phyloP scores from a whole-genome alignment of 495 filamentous ascomycete genomes.

The Pyronema domesticum region DNA sequence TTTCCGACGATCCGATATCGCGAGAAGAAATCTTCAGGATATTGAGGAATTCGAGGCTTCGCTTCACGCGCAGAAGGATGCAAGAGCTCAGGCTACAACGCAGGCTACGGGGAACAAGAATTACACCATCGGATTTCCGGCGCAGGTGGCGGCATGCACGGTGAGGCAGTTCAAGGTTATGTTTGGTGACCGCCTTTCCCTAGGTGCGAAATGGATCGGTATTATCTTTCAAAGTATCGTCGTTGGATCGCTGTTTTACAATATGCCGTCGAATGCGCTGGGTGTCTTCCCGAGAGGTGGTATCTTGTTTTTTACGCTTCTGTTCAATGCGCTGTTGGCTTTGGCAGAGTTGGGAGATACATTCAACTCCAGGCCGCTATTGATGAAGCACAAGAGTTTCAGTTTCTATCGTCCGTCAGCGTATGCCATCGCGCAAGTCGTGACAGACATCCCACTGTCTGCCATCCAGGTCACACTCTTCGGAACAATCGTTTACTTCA shows the following conservation, averaged over 20 bases:
- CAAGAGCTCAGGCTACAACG: slow-evolving; percentile 31
- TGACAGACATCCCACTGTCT: slow-evolving; percentile 57
- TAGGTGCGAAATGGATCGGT: slow-evolving; percentile 39
- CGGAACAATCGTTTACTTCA: slow-evolving; percentile 61
- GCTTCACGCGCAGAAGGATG: slow-evolving; percentile 29
- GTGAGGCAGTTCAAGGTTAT: slow-evolving; percentile 49
- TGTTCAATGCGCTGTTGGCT: slow-evolving; percentile 69
- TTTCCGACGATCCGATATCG: slow-evolving; percentile 32
- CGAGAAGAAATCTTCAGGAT: slow-evolving; percentile 27
- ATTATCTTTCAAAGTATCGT: slow-evolving; percentile 59
- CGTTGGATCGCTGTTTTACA: slow-evolving; percentile 58
- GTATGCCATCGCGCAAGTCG: slow-evolving; percentile 56
- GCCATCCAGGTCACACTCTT: slow-evolving; percentile 54
- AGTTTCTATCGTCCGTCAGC: slow-evolving; percentile 72
- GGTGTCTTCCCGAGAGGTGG: slow-evolving; percentile 40
- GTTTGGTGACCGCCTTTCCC: slow-evolving; percentile 38
- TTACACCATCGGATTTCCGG: slow-evolving; percentile 47
- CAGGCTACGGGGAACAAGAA: slow-evolving; percentile 42
- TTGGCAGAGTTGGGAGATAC: slow-evolving; percentile 56
- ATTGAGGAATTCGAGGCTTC: slow-evolving; percentile 37
- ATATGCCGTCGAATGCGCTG: slow-evolving; percentile 39
- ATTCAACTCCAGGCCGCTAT: slow-evolving; percentile 51
- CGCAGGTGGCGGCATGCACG: slow-evolving; percentile 50
- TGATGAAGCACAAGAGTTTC: slow-evolving; percentile 70
- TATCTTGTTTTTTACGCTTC: slow-evolving; percentile 52